phyloP scores from a whole-genome alignment of 2,329 filamentous ascomycete species.

The Fusarium equiseti region DNA sequence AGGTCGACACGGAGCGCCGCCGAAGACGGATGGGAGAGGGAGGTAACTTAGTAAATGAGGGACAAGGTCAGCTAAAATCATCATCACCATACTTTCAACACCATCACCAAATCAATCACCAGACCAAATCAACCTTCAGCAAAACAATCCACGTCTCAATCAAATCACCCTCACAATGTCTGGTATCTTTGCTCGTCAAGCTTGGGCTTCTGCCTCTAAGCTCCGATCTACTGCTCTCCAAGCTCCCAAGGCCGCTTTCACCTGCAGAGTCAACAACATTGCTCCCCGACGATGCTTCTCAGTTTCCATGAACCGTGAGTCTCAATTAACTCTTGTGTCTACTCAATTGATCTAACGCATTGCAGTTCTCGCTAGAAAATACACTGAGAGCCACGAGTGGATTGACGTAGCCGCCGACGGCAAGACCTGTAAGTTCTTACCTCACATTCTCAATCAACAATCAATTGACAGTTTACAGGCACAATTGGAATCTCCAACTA shows the following conservation, averaged over 20 bases:
- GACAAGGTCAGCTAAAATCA: conserved; percentile 5
- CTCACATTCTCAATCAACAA: no score
- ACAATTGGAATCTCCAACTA: conserved; percentile 83
- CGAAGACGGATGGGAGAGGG: conserved; percentile 18
- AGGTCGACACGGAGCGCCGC: conserved; percentile 26
- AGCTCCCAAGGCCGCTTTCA: conserved; percentile 36
- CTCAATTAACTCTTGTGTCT: no score
- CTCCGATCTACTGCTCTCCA: conserved; percentile 39
- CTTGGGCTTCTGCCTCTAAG: conserved; percentile 42
- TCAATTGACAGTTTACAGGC: conserved; percentile 58
- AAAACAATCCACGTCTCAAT: not conserved
- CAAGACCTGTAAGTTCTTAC: conserved; percentile 57
- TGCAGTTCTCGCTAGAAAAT: conserved; percentile 56
- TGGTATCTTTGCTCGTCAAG: conserved; percentile 44
- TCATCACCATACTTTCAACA: conserved; percentile 9
- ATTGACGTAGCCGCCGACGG: conserved; percentile 78
- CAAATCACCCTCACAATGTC: conserved; percentile 34
- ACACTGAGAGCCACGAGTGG: conserved; percentile 95
- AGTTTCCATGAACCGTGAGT: conserved; percentile 42
- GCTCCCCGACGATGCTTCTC: conserved; percentile 44
- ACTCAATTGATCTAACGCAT: not conserved
- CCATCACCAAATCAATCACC: not conserved
- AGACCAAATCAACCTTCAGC: not conserved
- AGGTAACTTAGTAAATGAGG: conserved; percentile 23
- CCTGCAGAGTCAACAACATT: conserved; percentile 25